Conservation (phyloP, 208 protist species). For the Naegleria gruberi region DNA sequence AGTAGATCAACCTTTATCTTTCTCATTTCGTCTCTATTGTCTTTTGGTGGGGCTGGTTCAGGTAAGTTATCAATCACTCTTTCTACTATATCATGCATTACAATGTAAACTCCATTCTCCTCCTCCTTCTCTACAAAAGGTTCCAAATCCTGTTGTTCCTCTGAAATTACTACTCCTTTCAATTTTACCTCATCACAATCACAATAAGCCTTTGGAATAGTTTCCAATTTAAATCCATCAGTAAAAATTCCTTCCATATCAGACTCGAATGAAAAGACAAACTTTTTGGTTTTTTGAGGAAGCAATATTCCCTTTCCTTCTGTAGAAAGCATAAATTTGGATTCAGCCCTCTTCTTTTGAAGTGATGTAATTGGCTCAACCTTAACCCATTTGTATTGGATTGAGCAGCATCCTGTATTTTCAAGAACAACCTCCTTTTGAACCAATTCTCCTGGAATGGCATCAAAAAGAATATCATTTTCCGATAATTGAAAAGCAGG, state of each 20-base stretch:
- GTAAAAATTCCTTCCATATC: slow-evolving; percentile 14
- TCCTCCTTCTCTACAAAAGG: neutral
- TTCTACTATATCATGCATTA: no score
- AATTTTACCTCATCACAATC: neutral
- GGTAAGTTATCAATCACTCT: neutral
- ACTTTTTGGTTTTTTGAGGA: neutral
- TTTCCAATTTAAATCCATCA: neutral
- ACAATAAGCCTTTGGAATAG: neutral
- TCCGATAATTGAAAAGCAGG: neutral
- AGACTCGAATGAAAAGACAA: neutral
- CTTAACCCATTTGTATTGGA: neutral
- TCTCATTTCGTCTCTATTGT: neutral
- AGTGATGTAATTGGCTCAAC: neutral
- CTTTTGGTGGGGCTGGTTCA: neutral
- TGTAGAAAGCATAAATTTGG: neutral
- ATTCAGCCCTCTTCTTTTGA: neutral
- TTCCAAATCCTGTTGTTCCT: neutral
- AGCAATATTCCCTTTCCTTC: neutral
- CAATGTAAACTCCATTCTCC: neutral
- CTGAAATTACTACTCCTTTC: neutral
- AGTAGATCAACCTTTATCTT: neutral
- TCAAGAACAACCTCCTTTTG: neutral
- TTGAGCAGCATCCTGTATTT: neutral
- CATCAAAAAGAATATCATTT: neutral
- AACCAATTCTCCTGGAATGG: neutral